Conservation (phyloP, 2,329 filamentous ascomycete species). For the Aspergillus brunneoviolaceus region DNA sequence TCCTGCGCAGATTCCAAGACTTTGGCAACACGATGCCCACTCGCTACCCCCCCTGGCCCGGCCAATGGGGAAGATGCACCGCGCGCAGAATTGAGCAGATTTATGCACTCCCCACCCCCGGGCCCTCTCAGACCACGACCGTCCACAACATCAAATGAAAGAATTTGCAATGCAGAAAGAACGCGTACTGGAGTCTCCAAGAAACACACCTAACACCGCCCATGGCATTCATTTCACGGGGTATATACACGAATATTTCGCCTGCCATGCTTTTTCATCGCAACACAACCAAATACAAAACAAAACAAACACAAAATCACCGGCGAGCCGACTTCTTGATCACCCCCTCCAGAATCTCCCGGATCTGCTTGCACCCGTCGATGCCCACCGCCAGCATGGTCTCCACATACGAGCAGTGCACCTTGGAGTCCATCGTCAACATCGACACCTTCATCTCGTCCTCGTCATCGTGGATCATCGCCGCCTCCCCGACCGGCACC, state of each 20-base stretch:
- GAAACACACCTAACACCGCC: conserved; percentile 11
- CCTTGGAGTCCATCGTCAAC: conserved; percentile 80
- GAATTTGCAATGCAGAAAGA: not conserved
- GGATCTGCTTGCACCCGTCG: conserved; percentile 85
- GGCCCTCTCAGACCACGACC: too few relatives aligned
- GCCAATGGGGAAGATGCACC: not conserved
- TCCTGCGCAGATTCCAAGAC: not conserved
- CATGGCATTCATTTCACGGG: conserved; percentile 11
- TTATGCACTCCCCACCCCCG: conserved; percentile 3
- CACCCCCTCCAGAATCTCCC: conserved; percentile 75
- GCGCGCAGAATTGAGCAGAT: conserved; percentile 27
- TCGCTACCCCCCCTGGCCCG: not conserved
- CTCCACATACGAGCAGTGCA: conserved; percentile 77
- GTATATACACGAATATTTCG: conserved; percentile 11
- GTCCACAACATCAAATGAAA: too few relatives aligned
- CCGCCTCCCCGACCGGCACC: conserved; percentile 54
- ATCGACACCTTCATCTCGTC: conserved; percentile 64
- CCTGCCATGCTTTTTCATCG: conserved; percentile 9
- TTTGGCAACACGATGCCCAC: not conserved
- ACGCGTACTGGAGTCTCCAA: not conserved
- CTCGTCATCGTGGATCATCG: conserved; percentile 47
- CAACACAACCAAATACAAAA: not conserved
- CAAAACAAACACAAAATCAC: conserved; percentile 4
- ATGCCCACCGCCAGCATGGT: conserved; percentile 90
- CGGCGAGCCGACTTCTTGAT: conserved; percentile 46